Evolutionary conservation across 1,284 basidiomycete species (phyloP).

Genomic region (Moniliophthora roreri): DNA sequence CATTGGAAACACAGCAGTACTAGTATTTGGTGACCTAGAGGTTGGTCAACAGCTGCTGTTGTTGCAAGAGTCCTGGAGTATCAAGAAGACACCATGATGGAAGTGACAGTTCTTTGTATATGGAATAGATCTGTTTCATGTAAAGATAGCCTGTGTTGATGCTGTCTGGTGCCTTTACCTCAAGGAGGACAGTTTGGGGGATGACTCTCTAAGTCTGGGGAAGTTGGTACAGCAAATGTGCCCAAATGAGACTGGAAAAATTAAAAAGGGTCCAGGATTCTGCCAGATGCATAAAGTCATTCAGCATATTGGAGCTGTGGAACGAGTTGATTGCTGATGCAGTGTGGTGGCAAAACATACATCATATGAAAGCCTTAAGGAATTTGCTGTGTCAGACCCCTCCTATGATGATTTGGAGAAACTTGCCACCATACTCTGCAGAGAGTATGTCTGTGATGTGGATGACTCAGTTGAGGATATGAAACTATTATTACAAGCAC

Average conservation of each 20-base stretch:
- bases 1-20: slow-evolving; percentile 15
- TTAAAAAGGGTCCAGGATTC: slow-evolving; percentile 15
- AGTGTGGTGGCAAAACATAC: too few species aligned
- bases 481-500: too few species aligned
- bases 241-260: slow-evolving; percentile 16
- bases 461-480: too few species aligned
- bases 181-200: slow-evolving; percentile 10
- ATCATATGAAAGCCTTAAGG: too few species aligned
- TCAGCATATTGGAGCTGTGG: slow-evolving; percentile 9
- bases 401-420: too few species aligned
- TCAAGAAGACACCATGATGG: slow-evolving; percentile 17
- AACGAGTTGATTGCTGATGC: slow-evolving; percentile 4
- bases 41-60: slow-evolving; percentile 23
- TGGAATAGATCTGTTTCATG: slow-evolving; percentile 18
- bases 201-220: slow-evolving; percentile 6
- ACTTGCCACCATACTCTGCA: too few species aligned
- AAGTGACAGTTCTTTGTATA: slow-evolving; percentile 24
- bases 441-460: too few species aligned
- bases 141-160: slow-evolving; percentile 20
- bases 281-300: slow-evolving; percentile 18
- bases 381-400: too few species aligned
- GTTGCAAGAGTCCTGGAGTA: too few species aligned
- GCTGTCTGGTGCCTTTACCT: slow-evolving; percentile 15
- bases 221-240: not conserved
- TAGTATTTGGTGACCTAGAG: slow-evolving; percentile 25